Evolutionary conservation across 1,284 basidiomycete species (phyloP).

Genomic region (Rhodotorula sp.): DNA sequence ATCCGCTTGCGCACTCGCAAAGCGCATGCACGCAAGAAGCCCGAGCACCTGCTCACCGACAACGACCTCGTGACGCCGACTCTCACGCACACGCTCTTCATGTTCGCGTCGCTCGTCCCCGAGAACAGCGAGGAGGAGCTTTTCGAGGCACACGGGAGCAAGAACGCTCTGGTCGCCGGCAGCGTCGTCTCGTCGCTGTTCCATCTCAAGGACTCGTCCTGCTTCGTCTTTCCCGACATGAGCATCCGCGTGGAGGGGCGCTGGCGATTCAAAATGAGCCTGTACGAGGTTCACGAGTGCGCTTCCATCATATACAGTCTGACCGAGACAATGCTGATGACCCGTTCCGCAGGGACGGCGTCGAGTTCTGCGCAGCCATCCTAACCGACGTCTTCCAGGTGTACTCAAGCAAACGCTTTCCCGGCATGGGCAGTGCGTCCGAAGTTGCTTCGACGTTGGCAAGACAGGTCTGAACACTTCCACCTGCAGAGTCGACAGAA

Average conservation of each 20-base stretch:
- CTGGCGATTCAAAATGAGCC: slow-evolving; percentile 79
- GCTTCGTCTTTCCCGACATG: slow-evolving; percentile 52
- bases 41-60: slow-evolving; percentile 45
- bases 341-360: slow-evolving; percentile 63
- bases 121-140: slow-evolving; percentile 70
- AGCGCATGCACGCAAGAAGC: slow-evolving; percentile 39
- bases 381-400: slow-evolving; percentile 88
- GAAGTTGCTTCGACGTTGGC: slow-evolving; percentile 7
- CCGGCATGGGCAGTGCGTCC: slow-evolving; percentile 77
- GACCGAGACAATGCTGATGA: neutral
- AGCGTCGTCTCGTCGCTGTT: slow-evolving; percentile 90
- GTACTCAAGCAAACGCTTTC: slow-evolving; percentile 87
- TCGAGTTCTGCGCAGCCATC: slow-evolving; percentile 82
- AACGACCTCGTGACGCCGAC: slow-evolving; percentile 33
- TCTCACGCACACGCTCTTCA: slow-evolving; percentile 80
- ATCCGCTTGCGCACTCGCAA: slow-evolving; percentile 83
- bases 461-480: slow-evolving; percentile 10
- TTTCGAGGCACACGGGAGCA: slow-evolving; percentile 90
- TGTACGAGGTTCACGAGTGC: slow-evolving; percentile 91
- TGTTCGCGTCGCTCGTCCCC: slow-evolving; percentile 73
- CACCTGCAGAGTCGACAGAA: slow-evolving; percentile 70
- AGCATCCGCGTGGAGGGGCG: slow-evolving; percentile 74
- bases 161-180: slow-evolving; percentile 75
- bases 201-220: slow-evolving; percentile 88
- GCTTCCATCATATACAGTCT: slow-evolving; percentile 44